These are phyloP conservation scores for Camillea tinctor DNA, from an alignment of 2,329 filamentous ascomycete genomes.

Conservation along the genomic window DNA sequence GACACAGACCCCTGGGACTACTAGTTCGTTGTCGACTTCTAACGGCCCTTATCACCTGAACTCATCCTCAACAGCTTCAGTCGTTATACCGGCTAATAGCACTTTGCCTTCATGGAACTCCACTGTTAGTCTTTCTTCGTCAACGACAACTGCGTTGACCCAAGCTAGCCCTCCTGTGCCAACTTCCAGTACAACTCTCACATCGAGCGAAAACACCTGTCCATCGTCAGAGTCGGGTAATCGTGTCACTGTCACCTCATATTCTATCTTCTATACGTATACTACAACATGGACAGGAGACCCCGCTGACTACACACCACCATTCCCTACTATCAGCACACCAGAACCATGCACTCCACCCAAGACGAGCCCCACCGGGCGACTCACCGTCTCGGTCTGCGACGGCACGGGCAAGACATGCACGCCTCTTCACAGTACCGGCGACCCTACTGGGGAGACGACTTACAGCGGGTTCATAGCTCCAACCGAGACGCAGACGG, in stretches of 20 bases:
- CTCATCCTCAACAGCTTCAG: slow-evolving; percentile 7
- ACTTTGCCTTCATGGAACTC: slow-evolving; percentile 19
- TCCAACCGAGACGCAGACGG: slow-evolving; percentile 24
- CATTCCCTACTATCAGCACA: slow-evolving; percentile 41
- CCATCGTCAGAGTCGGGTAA: slow-evolving; percentile 21
- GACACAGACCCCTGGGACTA: not conserved
- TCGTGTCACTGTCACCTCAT: slow-evolving; percentile 38
- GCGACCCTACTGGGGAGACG: slow-evolving; percentile 2
- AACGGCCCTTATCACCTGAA: not conserved
- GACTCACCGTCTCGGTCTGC: slow-evolving; percentile 31
- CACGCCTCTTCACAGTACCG: slow-evolving; percentile 25
- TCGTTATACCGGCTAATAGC: slow-evolving; percentile 7
- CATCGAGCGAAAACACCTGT: slow-evolving; percentile 20
- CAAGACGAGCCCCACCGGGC: slow-evolving; percentile 22
- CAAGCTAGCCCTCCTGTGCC: slow-evolving; percentile 4
- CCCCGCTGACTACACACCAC: slow-evolving; percentile 45
- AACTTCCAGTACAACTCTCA: slow-evolving; percentile 6
- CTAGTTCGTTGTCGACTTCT: not conserved
- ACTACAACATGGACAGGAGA: slow-evolving; percentile 50
- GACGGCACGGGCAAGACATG: slow-evolving; percentile 33
- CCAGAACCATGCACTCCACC: slow-evolving; percentile 38
- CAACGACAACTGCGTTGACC: not conserved
- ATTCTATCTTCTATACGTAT: slow-evolving; percentile 47
- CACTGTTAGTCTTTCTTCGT: slow-evolving; percentile 10
- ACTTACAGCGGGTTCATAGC: slow-evolving; percentile 7